A percentile compares a stretch with the other conserved stretches of the same genome.
These are phyloP conservation scores for Bassia scoparia DNA, from an alignment of 148 eudicot genomes.

Conservation along the genomic window DNA sequence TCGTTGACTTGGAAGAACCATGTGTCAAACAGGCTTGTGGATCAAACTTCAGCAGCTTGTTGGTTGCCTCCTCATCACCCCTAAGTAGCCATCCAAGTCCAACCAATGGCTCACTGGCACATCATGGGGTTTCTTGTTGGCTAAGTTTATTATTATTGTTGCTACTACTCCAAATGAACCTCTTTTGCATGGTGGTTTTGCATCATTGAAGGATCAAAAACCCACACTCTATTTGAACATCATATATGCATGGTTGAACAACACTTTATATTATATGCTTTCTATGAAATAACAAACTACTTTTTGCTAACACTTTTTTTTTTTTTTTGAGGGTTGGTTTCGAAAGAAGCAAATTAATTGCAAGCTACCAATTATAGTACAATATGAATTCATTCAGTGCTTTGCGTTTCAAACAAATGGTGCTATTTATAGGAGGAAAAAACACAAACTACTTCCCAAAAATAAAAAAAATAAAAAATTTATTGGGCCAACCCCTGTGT, in stretches of 20 bases:
- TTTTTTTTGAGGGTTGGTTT: too few relatives aligned
- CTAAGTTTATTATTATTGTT: not conserved
- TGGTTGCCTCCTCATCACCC: constrained; percentile 32
- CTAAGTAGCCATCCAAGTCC: constrained; percentile 35
- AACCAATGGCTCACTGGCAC: constrained; percentile 36
- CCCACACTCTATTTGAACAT: constrained; percentile 24
- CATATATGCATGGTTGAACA: constrained; percentile 25
- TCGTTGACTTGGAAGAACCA: constrained; percentile 44
- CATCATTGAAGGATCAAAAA: constrained; percentile 24
- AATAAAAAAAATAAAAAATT: too few relatives aligned
- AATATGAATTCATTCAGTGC: too few relatives aligned
- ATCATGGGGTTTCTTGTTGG: constrained; percentile 1
- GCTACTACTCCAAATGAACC: constrained; percentile 27
- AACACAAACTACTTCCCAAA: too few relatives aligned
- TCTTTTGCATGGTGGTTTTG: constrained; percentile 35
- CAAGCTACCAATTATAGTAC: too few relatives aligned
- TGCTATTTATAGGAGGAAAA: too few relatives aligned
- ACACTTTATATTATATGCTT: not conserved
- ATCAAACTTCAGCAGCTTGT: constrained; percentile 22
- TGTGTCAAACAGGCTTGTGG: constrained; percentile 35
- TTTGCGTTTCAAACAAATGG: too few relatives aligned
- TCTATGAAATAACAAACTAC: too few relatives aligned
- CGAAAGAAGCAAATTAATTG: too few relatives aligned
- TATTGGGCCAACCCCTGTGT: too few relatives aligned
- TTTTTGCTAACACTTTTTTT: too few relatives aligned